Conservation (phyloP, 2,329 filamentous ascomycete species). For the Septoria petroselini region DNA sequence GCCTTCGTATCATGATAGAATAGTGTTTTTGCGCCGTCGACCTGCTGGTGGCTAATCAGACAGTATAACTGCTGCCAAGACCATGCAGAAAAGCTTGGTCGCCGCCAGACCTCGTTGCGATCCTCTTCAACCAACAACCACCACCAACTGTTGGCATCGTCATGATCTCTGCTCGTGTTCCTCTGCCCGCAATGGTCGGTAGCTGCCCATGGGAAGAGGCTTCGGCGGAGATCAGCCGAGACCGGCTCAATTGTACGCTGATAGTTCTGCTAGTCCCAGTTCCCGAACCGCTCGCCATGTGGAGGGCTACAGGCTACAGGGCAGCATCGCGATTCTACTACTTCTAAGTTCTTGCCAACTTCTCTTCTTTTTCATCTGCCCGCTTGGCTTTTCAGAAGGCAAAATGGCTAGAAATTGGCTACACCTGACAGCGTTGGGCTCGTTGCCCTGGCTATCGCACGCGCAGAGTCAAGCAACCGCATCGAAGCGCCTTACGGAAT, state of each 20-base stretch:
- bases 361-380: not conserved
- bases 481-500: constrained; percentile 18
- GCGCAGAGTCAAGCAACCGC: not conserved
- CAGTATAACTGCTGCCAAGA: no score
- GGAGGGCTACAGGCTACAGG: no score
- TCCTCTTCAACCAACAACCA: no score
- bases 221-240: constrained; percentile 6
- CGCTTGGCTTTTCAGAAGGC: not conserved
- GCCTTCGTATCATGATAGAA: no score
- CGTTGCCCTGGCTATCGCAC: not conserved
- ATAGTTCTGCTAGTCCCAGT: not conserved
- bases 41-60: no score
- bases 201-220: constrained; percentile 1
- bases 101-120: no score
- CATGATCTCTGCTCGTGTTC: no score
- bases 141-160: no score
- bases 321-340: constrained; percentile 2
- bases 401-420: not conserved
- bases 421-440: no score
- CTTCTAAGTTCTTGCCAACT: not conserved
- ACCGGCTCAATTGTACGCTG: constrained; percentile 4
- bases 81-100: no score
- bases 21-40: no score
- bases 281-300: not conserved
- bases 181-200: no score